A percentile compares a stretch with the other conserved stretches of the same genome.
phyloP scores from a whole-genome alignment of 1,284 basidiomycete species.

The Irpex sp. region DNA sequence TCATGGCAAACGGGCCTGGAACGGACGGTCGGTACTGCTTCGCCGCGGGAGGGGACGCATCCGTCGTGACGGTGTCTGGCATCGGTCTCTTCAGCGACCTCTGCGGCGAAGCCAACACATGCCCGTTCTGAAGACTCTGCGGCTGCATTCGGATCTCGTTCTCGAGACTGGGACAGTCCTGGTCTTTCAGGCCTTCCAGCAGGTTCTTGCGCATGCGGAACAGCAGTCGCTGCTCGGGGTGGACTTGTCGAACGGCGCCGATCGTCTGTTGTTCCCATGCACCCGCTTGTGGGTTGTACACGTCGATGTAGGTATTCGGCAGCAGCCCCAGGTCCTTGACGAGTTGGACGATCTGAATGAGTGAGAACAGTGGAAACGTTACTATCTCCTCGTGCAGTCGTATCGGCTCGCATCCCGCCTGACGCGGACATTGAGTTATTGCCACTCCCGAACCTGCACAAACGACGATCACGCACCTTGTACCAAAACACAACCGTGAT shows the following conservation, averaged over 20 bases:
- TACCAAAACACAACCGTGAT: slow-evolving; percentile 68
- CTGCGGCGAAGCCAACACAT: background rate
- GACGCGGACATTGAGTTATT: slow-evolving; percentile 1
- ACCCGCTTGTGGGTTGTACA: slow-evolving; percentile 47
- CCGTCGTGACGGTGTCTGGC: slow-evolving; percentile 2
- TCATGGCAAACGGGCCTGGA: background rate
- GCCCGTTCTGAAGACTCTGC: background rate
- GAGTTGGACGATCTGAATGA: slow-evolving; percentile 48
- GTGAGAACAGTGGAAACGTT: slow-evolving; percentile 61
- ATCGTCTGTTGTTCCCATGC: slow-evolving; percentile 56
- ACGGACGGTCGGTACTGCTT: slow-evolving; percentile 16
- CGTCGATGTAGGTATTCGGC: slow-evolving; percentile 51
- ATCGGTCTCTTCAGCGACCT: slow-evolving; percentile 6
- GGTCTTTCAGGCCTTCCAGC: slow-evolving; percentile 50
- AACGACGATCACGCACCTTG: slow-evolving; percentile 37
- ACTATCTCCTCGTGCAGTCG: slow-evolving; percentile 55
- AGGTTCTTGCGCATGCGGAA: slow-evolving; percentile 57
- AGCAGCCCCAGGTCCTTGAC: slow-evolving; percentile 49
- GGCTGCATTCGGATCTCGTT: slow-evolving; percentile 50
- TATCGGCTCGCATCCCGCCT: slow-evolving; percentile 58
- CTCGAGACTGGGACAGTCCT: slow-evolving; percentile 50
- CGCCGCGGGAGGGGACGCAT: slow-evolving; percentile 12
- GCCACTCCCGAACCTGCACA: background rate
- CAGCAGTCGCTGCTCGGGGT: slow-evolving; percentile 44
- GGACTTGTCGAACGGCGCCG: slow-evolving; percentile 38